These are phyloP conservation scores for Solanum tarapatanum DNA, from an alignment of 257 asterid species.

Conservation along the genomic window DNA sequence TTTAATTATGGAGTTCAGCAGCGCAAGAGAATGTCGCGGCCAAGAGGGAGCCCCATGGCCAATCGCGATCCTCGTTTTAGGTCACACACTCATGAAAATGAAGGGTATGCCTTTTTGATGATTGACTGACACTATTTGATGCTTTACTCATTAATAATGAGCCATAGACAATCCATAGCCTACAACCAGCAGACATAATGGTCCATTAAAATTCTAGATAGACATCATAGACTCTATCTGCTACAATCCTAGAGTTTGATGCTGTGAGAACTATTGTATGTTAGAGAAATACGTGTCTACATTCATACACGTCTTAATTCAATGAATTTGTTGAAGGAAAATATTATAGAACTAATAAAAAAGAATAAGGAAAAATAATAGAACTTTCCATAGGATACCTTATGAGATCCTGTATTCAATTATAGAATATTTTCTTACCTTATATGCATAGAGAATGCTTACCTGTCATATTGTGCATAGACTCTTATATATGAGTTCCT, in stretches of 20 bases:
- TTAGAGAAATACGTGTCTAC: background rate
- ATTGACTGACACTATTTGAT: background rate
- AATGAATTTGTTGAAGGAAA: background rate
- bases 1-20: conserved; percentile 74
- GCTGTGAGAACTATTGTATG: background rate
- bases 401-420: background rate
- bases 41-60: conserved; percentile 84
- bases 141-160: background rate
- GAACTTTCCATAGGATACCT: background rate
- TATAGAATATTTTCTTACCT: background rate
- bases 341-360: background rate
- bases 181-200: background rate
- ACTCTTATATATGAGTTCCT: background rate
- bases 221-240: background rate
- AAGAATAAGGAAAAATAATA: background rate
- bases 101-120: conserved; percentile 52
- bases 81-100: conserved; percentile 53
- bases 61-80: conserved; percentile 57
- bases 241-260: background rate
- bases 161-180: background rate
- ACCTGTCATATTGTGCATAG: background rate
- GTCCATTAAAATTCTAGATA: background rate
- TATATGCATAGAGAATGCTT: background rate
- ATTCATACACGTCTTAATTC: background rate
- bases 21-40: conserved; percentile 79